Percentiles rank a stretch among this genome's conserved stretches.
These are phyloP conservation scores for Triticum dicoccoides DNA, from an alignment of 176 grass and related monocot genomes.

Conservation along the genomic window DNA sequence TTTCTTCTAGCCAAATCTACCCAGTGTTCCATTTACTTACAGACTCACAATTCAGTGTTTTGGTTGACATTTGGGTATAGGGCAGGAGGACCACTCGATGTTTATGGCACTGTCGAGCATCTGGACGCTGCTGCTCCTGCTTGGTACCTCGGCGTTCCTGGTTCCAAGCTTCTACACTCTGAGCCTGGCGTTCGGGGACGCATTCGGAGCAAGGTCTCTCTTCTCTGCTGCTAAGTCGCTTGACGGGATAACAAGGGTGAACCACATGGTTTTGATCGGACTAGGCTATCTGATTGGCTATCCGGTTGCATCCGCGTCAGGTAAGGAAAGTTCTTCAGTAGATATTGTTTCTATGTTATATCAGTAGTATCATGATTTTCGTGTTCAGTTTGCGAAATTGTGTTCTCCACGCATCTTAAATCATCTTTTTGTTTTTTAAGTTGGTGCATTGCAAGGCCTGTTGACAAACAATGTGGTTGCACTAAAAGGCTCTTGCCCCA, in stretches of 20 bases:
- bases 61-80: slow-evolving; percentile 60
- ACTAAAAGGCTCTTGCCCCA: slow-evolving; percentile 86
- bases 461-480: slow-evolving; percentile 83
- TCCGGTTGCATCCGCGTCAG: slow-evolving; percentile 73
- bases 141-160: slow-evolving; percentile 60
- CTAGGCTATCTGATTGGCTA: slow-evolving; percentile 69
- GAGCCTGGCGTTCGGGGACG: slow-evolving; percentile 41
- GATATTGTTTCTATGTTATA: background rate
- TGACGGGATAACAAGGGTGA: slow-evolving; percentile 45
- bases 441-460: slow-evolving; percentile 66
- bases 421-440: slow-evolving; percentile 25
- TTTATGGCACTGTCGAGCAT: slow-evolving; percentile 71
- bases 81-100: slow-evolving; percentile 92
- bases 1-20: background rate
- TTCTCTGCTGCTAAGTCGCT: slow-evolving; percentile 40
- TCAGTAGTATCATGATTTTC: background rate
- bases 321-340: slow-evolving; percentile 36
- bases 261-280: slow-evolving; percentile 58
- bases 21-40: fast-evolving
- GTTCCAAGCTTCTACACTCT: slow-evolving; percentile 54
- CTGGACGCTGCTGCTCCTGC: slow-evolving; percentile 73
- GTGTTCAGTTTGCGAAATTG: background rate
- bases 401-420: background rate
- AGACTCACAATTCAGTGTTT: slow-evolving; percentile 35
- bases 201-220: slow-evolving; percentile 46